These are phyloP conservation scores for Aspergillus sp. DNA, from an alignment of 2,329 filamentous ascomycete species.

Conservation along the genomic window DNA sequence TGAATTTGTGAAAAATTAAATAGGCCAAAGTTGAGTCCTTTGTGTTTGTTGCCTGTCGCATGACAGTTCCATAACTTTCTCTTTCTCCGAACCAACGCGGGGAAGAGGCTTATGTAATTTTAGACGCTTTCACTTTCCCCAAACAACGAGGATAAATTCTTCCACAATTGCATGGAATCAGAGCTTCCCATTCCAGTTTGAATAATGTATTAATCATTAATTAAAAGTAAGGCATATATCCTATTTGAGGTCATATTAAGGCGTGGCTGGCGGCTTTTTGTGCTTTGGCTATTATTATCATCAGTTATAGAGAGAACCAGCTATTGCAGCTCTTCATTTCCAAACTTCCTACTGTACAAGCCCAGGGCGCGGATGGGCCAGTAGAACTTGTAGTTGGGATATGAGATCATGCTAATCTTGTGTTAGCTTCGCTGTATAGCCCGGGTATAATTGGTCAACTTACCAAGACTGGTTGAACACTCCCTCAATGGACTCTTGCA, in stretches of 20 bases:
- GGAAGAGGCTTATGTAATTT: constrained; percentile 10
- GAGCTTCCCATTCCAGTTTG: neutral
- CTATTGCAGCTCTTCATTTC: constrained; percentile 58
- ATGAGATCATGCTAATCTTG: constrained; percentile 80
- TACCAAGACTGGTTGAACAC: constrained; percentile 97
- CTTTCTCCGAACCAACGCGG: constrained; percentile 6
- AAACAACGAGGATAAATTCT: neutral
- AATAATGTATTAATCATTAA: neutral
- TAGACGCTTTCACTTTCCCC: neutral
- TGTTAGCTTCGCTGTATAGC: constrained; percentile 21
- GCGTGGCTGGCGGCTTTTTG: neutral
- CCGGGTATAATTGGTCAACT: constrained; percentile 37
- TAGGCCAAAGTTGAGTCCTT: neutral
- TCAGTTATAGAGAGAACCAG: neutral
- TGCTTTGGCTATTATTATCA: neutral
- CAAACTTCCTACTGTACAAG: constrained; percentile 75
- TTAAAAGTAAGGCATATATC: neutral
- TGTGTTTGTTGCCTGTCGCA: neutral
- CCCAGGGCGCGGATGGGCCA: constrained; percentile 93
- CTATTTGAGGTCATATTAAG: neutral
- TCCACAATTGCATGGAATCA: neutral
- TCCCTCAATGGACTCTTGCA: constrained; percentile 92
- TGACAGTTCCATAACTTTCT: constrained; percentile 3
- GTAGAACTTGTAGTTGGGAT: constrained; percentile 97
- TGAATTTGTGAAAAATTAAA: neutral